Conservation (phyloP, 2,329 filamentous ascomycete genomes). For the Ceratocystis huliohia region DNA sequence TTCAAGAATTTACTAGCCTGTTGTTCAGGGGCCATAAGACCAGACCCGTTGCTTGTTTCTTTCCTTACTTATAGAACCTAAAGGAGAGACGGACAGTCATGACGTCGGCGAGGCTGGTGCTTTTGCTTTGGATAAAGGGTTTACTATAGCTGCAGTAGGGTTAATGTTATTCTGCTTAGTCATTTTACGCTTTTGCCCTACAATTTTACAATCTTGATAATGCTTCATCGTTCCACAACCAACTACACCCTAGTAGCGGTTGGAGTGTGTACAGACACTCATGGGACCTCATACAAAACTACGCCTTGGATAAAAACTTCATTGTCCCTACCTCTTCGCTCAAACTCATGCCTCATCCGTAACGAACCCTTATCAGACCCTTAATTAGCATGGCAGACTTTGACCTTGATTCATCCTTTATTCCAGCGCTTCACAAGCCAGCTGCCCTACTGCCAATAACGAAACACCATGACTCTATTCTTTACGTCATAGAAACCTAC, state of each 20-base stretch:
- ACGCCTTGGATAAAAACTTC: not conserved
- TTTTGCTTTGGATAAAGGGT: not conserved
- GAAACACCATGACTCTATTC: conserved; percentile 61
- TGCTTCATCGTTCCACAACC: not conserved
- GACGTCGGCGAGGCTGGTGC: not conserved
- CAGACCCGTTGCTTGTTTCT: too few species aligned
- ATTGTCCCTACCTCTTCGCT: too few species aligned
- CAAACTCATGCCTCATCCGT: not conserved
- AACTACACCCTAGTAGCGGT: not conserved
- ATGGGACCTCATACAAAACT: not conserved
- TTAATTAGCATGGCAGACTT: conserved; percentile 40
- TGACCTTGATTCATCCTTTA: conserved; percentile 47
- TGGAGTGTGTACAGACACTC: not conserved
- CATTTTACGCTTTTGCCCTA: not conserved
- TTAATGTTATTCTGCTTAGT: not conserved
- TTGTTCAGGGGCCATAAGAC: too few species aligned
- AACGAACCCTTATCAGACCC: conserved; percentile 11
- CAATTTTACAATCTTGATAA: conserved; percentile 1
- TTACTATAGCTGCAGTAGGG: not conserved
- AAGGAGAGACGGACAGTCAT: not conserved
- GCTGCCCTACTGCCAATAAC: conserved; percentile 74
- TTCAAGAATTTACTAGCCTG: too few species aligned
- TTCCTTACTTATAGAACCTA: too few species aligned
- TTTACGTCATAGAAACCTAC: conserved; percentile 75
- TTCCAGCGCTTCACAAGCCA: conserved; percentile 78